Base-by-base conservation (phyloP, 805 yeast species). In the Wickerhamomyces pijperi region DNA sequence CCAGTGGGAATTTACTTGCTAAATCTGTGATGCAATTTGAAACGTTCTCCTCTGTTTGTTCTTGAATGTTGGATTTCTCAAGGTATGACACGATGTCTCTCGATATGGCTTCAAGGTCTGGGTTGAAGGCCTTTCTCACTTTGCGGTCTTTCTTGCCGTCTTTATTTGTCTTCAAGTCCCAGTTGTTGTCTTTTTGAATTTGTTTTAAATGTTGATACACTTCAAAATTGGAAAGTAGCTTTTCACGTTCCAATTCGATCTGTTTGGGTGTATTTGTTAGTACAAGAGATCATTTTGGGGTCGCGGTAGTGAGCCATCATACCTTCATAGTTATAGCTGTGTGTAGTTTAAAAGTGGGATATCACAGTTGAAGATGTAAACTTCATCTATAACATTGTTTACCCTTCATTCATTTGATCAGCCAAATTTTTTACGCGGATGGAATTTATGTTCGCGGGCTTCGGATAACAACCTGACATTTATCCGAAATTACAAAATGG, bases 151-250 rank as follows among this genome's bases (percentile, higher is more conserved):
- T 43, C 11, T 39, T 39, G 20, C 33, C 31, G 16, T 34, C 32
- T 5, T 12, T 13, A 7, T 6, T 31, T 4, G 25, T 23, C 7
- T 20, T 35, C 12, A 40, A 35, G 28, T 42, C 45, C 68, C 68
- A 63, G 34, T 54, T 46, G 44, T 63, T 59, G 32, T 53, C 48
- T 23, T 48, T 45, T 50, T 71, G 67, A 32, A 72, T 49, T 35
- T 63, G 68, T 6, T 62, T 51, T 42, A 76, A 52, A 44, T 73
- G 77, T 40, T 68, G 65, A 18, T 56, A 54, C 2, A 74, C 78
- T 52, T 76, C 83, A 45, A 63, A 75, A 53, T 76, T 77, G 42
- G 78, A 70, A 35, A 76, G 54, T 42, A 74, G 70, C 35, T 74
- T 67, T 38, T 71, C 75, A 46, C 80, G 64, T 36, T 64, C 67